Evolutionary conservation across 805 yeast species (phyloP), one percentile per base, ranked within the genome.

Genomic region (Pichia insulana): DNA sequence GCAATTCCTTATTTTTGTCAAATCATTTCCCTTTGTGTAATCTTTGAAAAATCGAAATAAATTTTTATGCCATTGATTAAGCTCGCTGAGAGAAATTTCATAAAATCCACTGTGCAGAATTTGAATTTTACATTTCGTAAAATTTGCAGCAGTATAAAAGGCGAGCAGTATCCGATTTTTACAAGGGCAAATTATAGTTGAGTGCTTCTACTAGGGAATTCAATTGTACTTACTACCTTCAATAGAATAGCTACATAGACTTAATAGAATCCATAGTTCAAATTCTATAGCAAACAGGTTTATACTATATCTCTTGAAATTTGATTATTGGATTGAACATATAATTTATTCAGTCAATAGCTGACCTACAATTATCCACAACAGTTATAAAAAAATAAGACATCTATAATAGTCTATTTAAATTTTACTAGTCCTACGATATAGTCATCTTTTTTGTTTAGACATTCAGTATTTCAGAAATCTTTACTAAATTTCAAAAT

Each of bases 401-500:
- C 15, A 28, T 28, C 31, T 28, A 28, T 28, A 28, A 28, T 22
- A 22, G 25, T 12, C 31, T 28, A n/a, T 28, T 28, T 28, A 28
- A n/a, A 28, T 28, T n/a, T 28, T 28, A 28, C 15, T 28, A 28
- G 13, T 28, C 15, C 31, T 28, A 28, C 31, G 15, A 12, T 28
- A 28, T 11, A 12, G 13, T 12, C 31, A 12, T 28, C 31, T 28
- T 28, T 28, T 28, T 28, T 12, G 31, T 28, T 22, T 22, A 22
- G 25, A 22, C 25, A 22, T 22, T 22, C 25, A 22, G 25, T 22
- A 22, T 22, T 22, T 22, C 13, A 25, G 20, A 37, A n/a, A n/a
- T n/a, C 16, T 13, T 30, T 20, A 22, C 30, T 16, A 37, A 22
- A 12, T 19, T 33, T 17, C 37, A 63, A 43, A 42, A 79, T 78